A percentile compares a stretch with the other conserved stretches of the same genome.
Evolutionary conservation across 1,139 yeast species (phyloP).

Genomic region (Kurtzmaniella quercitrusa): DNA sequence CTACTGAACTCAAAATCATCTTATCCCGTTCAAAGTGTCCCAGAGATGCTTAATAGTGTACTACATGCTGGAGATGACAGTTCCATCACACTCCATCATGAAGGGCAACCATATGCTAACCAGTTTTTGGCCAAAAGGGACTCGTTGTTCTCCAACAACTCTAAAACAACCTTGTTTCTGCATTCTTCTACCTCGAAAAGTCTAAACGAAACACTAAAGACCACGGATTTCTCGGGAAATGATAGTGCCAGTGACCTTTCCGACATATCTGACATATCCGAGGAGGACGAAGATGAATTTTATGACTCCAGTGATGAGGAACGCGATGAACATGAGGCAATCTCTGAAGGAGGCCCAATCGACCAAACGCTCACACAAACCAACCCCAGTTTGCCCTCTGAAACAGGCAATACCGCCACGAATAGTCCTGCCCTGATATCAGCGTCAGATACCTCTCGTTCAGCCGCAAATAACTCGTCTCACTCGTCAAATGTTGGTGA

Average conservation of each 20-base stretch:
- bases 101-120: neutral
- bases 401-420: neutral
- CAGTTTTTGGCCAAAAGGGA: conserved; percentile 7
- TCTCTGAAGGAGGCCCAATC: conserved; percentile 2
- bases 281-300: conserved; percentile 7
- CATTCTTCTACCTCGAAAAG: conserved; percentile 16
- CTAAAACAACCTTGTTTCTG: conserved; percentile 18
- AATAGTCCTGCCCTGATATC: conserved; percentile 1
- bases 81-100: neutral
- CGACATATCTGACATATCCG: conserved; percentile 32
- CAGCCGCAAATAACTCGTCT: neutral
- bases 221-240: conserved; percentile 1
- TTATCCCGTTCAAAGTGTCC: neutral
- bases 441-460: neutral
- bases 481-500: neutral
- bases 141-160: conserved; percentile 12
- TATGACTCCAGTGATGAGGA: conserved; percentile 5
- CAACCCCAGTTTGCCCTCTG: too few relatives aligned
- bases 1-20: conserved; percentile 12
- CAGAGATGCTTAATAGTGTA: neutral
- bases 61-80: neutral
- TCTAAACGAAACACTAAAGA: conserved; percentile 10
- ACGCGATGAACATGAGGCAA: conserved; percentile 7
- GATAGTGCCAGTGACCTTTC: conserved; percentile 12
- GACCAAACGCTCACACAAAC: neutral